A percentile compares a stretch with the other conserved stretches of the same genome.
Evolutionary conservation across 345 rosid species (phyloP).

Genomic region (Eucalyptus erythrocorys): DNA sequence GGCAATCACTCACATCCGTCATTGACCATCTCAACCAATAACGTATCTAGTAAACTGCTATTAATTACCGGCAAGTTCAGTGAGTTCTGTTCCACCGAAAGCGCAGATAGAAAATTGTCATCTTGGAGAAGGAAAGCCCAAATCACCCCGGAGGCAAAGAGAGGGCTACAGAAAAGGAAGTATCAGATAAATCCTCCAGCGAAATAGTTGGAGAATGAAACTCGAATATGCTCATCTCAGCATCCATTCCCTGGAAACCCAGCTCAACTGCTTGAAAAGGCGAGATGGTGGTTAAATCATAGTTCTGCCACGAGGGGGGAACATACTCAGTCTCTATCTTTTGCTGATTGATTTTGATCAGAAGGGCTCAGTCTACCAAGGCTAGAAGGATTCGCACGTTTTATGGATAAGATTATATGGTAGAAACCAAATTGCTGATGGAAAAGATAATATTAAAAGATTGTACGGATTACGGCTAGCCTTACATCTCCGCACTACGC

Average conservation of each 20-base stretch:
- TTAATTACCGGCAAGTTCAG: not conserved
- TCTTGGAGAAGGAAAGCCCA: not conserved
- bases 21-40: not conserved
- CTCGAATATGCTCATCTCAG: not conserved
- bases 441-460: not conserved
- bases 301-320: not conserved
- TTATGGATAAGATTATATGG: not conserved
- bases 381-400: not conserved
- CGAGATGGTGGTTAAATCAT: not conserved
- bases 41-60: not conserved
- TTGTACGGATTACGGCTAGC: not conserved
- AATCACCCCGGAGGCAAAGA: not conserved
- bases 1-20: not conserved
- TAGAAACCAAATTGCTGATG: not conserved
- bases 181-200: constrained; percentile 1
- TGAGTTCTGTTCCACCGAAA: not conserved
- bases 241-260: not conserved
- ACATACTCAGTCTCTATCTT: not conserved
- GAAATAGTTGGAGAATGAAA: not conserved
- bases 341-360: not conserved
- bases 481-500: not conserved
- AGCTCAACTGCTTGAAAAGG: constrained; percentile 4
- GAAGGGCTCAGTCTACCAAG: not conserved
- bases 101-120: not conserved
- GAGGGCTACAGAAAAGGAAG: constrained; percentile 1